These are phyloP conservation scores for Penicillium sp. DNA, from an alignment of 2,329 filamentous ascomycete species.

Conservation along the genomic window DNA sequence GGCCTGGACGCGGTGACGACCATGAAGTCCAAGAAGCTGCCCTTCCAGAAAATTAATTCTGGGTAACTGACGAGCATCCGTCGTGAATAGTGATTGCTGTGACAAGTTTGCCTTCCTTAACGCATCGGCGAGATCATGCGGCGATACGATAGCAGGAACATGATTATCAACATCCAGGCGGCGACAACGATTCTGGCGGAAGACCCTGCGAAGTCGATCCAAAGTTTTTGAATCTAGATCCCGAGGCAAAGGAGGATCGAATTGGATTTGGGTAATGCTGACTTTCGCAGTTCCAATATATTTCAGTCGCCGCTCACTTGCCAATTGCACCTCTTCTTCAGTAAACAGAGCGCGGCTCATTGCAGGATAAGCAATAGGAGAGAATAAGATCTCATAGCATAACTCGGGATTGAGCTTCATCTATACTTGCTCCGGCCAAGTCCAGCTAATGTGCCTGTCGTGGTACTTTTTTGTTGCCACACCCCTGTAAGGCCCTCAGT, in stretches of 20 bases:
- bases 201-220: constrained; percentile 19
- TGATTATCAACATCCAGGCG: constrained; percentile 27
- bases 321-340: constrained; percentile 13
- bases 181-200: constrained; percentile 19
- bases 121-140: constrained; percentile 17
- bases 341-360: constrained; percentile 10
- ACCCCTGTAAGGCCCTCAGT: not conserved
- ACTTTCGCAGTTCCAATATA: constrained; percentile 24
- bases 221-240: constrained; percentile 22
- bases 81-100: constrained; percentile 4
- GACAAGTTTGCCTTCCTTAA: constrained; percentile 5
- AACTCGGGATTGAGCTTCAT: not conserved
- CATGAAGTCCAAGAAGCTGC: constrained; percentile 24
- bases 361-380: not conserved
- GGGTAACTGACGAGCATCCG: constrained; percentile 5
- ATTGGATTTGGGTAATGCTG: constrained; percentile 21
- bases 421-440: not conserved
- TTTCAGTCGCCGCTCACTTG: constrained; percentile 20
- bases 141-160: constrained; percentile 28
- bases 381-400: too few species aligned
- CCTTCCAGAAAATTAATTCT: constrained; percentile 17
- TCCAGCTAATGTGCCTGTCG: not conserved
- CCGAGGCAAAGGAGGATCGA: constrained; percentile 13
- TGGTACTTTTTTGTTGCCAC: not conserved
- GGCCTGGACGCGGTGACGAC: too few species aligned